phyloP scores from a whole-genome alignment of 2,329 filamentous ascomycete species.

The Nemania bipapillata region DNA sequence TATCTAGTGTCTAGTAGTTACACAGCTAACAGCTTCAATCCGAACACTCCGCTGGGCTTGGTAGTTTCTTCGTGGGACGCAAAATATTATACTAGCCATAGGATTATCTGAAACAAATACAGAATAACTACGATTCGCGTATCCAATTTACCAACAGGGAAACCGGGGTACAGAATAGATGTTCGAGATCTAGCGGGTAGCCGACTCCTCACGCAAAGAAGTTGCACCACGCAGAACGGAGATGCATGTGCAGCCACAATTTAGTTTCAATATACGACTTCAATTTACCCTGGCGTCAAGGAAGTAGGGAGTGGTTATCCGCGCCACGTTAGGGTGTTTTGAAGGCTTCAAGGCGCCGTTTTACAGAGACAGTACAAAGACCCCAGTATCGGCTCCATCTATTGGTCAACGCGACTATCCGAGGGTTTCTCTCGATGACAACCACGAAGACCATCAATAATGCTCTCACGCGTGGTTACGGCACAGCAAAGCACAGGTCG shows the following conservation, averaged over 20 bases:
- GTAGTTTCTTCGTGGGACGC: neutral
- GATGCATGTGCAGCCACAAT: conserved; percentile 23
- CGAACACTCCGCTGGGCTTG: neutral
- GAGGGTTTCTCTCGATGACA: neutral
- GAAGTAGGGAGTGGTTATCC: neutral
- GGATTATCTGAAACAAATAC: neutral
- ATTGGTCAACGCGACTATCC: neutral
- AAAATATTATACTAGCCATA: neutral
- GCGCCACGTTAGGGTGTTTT: neutral
- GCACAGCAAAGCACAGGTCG: conserved; percentile 34
- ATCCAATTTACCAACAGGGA: neutral
- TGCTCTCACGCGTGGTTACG: conserved; percentile 24
- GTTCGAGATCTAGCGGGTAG: conserved; percentile 17
- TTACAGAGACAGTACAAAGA: conserved; percentile 2
- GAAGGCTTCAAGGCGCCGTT: neutral
- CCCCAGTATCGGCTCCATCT: neutral
- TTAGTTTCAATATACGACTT: neutral
- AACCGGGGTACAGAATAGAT: conserved; percentile 2
- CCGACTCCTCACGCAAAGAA: conserved; percentile 13
- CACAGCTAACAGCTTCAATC: neutral
- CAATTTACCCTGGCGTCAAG: neutral
- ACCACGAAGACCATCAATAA: neutral
- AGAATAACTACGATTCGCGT: neutral
- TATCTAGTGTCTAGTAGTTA: neutral
- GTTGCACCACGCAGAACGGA: conserved; percentile 8